Evolutionary conservation across 169 alveolate genomes (phyloP).

Genomic region (Plasmodium adleri): DNA sequence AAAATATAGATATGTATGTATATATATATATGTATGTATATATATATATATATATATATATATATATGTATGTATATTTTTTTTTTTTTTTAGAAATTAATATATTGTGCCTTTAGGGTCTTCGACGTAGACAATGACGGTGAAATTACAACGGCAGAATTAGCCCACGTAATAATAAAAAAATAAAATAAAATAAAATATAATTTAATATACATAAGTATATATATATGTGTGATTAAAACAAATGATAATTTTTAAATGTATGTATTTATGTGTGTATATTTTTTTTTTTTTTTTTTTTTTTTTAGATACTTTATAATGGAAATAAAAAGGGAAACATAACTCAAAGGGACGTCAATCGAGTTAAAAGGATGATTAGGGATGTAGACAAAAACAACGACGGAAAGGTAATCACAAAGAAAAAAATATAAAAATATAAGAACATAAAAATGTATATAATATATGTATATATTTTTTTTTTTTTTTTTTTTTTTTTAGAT

Average conservation of each 20-base stretch:
- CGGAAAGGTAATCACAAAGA: slow-evolving; percentile 60
- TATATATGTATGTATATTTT: background rate
- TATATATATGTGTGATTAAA: background rate
- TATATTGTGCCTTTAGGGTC: slow-evolving; percentile 87
- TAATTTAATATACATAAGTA: background rate
- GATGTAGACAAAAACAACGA: slow-evolving; percentile 82
- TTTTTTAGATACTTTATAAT: slow-evolving; percentile 62
- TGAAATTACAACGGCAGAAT: slow-evolving; percentile 85
- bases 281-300: background rate
- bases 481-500: slow-evolving; percentile 40
- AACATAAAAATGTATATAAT: background rate
- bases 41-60: too few species aligned
- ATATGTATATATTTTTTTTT: background rate
- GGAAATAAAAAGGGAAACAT: slow-evolving; percentile 76
- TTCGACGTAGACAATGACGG: slow-evolving; percentile 89
- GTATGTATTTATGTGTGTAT: background rate
- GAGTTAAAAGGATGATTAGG: slow-evolving; percentile 78
- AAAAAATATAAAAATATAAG: too few species aligned
- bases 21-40: too few species aligned
- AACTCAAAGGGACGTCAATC: slow-evolving; percentile 63
- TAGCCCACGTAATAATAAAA: slow-evolving; percentile 74
- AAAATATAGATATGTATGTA: too few species aligned
- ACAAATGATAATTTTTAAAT: background rate
- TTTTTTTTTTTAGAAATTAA: slow-evolving; percentile 64
- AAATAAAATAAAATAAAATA: background rate